Percentiles rank a stretch among this genome's conserved stretches.
phyloP scores from a whole-genome alignment of 352 stramenopile genomes.

The Globisporangium yorkense region DNA sequence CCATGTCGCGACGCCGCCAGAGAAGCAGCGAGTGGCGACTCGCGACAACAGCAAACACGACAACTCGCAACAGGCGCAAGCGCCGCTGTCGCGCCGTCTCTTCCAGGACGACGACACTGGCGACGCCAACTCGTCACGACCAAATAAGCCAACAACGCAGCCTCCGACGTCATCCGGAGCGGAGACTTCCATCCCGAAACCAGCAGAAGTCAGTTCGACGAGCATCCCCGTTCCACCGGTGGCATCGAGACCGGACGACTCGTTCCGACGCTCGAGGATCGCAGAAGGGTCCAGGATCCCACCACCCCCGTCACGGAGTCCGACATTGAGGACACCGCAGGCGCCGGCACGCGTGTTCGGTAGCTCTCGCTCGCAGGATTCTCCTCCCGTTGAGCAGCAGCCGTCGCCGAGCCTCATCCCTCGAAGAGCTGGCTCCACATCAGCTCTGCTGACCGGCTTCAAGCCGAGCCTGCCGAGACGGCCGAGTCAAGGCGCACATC shows the following conservation, averaged over 20 bases:
- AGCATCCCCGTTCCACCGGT: conserved; percentile 7
- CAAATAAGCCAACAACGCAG: not conserved
- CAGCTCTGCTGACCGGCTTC: conserved; percentile 1
- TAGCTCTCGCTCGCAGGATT: conserved; percentile 10
- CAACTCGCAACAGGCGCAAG: not conserved
- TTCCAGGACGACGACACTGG: conserved; percentile 8
- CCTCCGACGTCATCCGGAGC: not conserved
- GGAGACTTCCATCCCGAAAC: not conserved
- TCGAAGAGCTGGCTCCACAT: conserved; percentile 1
- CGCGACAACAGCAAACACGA: not conserved
- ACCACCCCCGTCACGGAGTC: conserved; percentile 5
- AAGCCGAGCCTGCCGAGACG: not conserved
- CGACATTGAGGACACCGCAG: not conserved
- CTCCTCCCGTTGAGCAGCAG: not conserved
- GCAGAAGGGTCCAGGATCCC: conserved; percentile 16
- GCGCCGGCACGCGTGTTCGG: not conserved
- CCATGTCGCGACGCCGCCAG: conserved; percentile 19
- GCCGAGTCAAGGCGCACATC: not conserved
- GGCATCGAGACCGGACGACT: conserved; percentile 5
- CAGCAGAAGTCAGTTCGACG: not conserved
- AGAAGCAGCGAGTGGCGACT: conserved; percentile 11
- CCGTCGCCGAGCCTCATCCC: conserved; percentile 6
- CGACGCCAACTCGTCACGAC: not conserved
- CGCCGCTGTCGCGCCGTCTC: conserved; percentile 5
- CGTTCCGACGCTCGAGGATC: conserved; percentile 11